Evolutionary conservation across 2,329 filamentous ascomycete species (phyloP).

Genomic region (Emergomyces orientalis): DNA sequence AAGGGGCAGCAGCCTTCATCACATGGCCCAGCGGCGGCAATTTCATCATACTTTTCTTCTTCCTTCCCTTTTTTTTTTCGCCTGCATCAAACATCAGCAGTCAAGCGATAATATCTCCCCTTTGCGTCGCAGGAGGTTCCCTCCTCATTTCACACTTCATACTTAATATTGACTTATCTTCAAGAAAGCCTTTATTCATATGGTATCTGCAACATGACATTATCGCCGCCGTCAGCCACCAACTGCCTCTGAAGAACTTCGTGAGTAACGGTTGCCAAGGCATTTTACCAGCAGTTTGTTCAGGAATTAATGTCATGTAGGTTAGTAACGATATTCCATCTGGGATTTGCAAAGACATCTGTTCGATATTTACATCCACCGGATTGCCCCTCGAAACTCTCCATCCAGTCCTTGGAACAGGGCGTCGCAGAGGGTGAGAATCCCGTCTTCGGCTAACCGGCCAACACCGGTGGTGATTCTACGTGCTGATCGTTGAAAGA

Average conservation of each 20-base stretch:
- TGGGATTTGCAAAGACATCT: background rate
- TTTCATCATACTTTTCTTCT: background rate
- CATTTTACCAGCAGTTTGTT: too few species aligned
- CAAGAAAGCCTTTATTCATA: constrained; percentile 1
- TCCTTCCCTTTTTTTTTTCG: background rate
- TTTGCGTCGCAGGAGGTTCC: background rate
- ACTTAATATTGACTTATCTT: background rate
- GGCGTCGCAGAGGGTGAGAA: too few species aligned
- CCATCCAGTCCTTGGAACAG: too few species aligned
- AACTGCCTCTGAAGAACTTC: background rate
- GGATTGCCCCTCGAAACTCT: background rate
- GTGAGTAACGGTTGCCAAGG: too few species aligned
- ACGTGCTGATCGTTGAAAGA: background rate
- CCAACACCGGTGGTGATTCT: background rate
- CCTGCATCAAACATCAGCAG: background rate
- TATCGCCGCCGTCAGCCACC: background rate
- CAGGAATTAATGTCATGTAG: constrained; percentile 1
- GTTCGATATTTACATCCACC: constrained; percentile 1
- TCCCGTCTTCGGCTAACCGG: too few species aligned
- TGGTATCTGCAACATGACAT: background rate
- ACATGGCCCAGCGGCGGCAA: constrained; percentile 46
- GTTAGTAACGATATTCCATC: background rate
- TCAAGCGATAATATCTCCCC: constrained; percentile 1
- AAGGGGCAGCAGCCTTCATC: too few species aligned
- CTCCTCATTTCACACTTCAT: background rate